A percentile compares a stretch with the other conserved stretches of the same genome.
Evolutionary conservation across 2,329 filamentous ascomycete species (phyloP).

Genomic region (Didymella keratinophila): DNA sequence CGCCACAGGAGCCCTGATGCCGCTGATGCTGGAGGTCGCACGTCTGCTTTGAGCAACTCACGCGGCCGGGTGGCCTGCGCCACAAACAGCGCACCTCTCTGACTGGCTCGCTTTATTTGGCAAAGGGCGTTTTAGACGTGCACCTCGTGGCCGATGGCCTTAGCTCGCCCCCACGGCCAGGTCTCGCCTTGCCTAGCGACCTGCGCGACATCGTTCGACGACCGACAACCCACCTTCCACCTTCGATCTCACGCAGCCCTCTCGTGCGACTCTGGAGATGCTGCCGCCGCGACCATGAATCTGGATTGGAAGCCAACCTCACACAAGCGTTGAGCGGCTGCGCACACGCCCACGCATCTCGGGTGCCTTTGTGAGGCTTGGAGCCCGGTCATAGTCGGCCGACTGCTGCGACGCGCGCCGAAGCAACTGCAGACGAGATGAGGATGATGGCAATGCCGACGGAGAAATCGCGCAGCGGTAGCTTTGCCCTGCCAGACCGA

Average conservation of each 20-base stretch:
- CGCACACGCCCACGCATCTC: conserved; percentile 6
- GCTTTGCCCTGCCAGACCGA: conserved; percentile 29
- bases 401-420: conserved; percentile 15
- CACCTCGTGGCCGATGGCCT: conserved; percentile 16
- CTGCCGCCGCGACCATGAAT: conserved; percentile 19
- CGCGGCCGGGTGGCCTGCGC: conserved; percentile 5
- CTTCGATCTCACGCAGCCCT: conserved; percentile 11
- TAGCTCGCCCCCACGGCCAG: conserved; percentile 11
- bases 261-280: conserved; percentile 18
- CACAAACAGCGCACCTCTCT: conserved; percentile 7
- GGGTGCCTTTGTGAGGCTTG: conserved; percentile 6
- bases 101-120: conserved; percentile 12
- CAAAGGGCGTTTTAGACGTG: conserved; percentile 17
- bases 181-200: conserved; percentile 18
- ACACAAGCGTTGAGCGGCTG: conserved; percentile 23
- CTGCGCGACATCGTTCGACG: conserved; percentile 16
- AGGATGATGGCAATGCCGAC: conserved; percentile 26
- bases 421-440: conserved; percentile 14
- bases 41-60: conserved; percentile 11
- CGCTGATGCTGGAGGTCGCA: not conserved
- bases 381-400: conserved; percentile 19
- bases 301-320: conserved; percentile 7
- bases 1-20: conserved; percentile 1
- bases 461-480: conserved; percentile 38
- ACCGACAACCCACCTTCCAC: conserved; percentile 22